Evolutionary conservation across 2,329 filamentous ascomycete genomes (phyloP).

Genomic region (Xylariaceae sp.): DNA sequence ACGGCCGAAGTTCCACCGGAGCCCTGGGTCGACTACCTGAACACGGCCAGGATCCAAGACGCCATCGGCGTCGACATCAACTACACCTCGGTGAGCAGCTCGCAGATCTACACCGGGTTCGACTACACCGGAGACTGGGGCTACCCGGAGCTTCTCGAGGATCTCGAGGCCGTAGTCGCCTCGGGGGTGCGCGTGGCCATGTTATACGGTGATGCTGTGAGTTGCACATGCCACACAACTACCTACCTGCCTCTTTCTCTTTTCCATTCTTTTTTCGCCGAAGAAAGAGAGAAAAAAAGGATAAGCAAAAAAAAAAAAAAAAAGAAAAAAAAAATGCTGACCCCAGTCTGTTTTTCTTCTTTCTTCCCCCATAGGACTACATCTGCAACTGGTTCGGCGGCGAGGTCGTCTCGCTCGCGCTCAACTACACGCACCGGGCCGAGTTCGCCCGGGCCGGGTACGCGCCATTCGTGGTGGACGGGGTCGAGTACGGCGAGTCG

Average conservation of each 20-base stretch:
- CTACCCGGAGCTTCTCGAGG: slow-evolving; percentile 54
- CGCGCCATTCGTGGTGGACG: slow-evolving; percentile 63
- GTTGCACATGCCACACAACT: too few relatives aligned
- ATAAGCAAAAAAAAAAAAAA: too few relatives aligned
- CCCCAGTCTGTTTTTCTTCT: too few relatives aligned
- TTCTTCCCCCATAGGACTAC: too few relatives aligned
- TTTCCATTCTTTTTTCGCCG: neutral
- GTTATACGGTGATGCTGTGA: slow-evolving; percentile 55
- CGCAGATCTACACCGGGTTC: slow-evolving; percentile 43
- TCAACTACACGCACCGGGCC: slow-evolving; percentile 48
- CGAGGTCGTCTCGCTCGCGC: slow-evolving; percentile 61
- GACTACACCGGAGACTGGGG: slow-evolving; percentile 53
- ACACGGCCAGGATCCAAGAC: slow-evolving; percentile 48
- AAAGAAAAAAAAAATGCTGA: too few relatives aligned
- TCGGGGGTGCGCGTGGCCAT: slow-evolving; percentile 63
- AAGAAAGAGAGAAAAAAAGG: too few relatives aligned
- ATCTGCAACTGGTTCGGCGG: slow-evolving; percentile 70
- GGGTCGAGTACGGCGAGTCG: slow-evolving; percentile 61
- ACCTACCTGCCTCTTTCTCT: neutral
- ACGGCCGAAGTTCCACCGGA: slow-evolving; percentile 57
- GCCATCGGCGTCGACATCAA: slow-evolving; percentile 51
- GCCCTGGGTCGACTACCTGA: slow-evolving; percentile 60
- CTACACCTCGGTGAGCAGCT: slow-evolving; percentile 42
- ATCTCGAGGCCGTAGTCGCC: slow-evolving; percentile 55
- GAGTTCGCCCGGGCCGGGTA: slow-evolving; percentile 65